phyloP scores from a whole-genome alignment of 208 protist species.

The Phytomonas sp. region DNA sequence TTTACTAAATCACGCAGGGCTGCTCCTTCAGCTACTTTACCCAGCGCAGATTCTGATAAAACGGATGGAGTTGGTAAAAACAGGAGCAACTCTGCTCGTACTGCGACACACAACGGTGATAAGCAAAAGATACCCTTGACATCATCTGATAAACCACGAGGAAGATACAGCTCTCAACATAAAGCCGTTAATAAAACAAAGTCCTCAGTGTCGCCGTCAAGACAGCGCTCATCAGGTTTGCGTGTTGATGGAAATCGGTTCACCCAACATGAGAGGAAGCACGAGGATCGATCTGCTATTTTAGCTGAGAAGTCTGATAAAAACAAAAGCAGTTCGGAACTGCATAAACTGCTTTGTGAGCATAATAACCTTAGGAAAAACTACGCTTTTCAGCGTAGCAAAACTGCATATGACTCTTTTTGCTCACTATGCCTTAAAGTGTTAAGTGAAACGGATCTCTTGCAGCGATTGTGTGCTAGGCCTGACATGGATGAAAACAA shows the following conservation, averaged over 20 bases:
- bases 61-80: not conserved
- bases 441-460: not conserved
- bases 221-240: not conserved
- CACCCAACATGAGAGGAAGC: not conserved
- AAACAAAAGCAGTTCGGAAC: not conserved
- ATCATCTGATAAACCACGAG: not conserved
- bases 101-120: not conserved
- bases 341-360: constrained; percentile 25
- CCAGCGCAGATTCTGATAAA: not conserved
- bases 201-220: not conserved
- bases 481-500: not conserved
- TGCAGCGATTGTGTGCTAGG: not conserved
- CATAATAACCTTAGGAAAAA: constrained; percentile 29
- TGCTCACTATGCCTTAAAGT: not conserved
- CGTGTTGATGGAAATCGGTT: not conserved
- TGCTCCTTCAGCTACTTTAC: not conserved
- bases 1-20: not conserved
- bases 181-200: not conserved
- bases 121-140: not conserved
- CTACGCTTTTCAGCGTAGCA: constrained; percentile 12
- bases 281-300: not conserved
- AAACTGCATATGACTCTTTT: not conserved
- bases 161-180: not conserved
- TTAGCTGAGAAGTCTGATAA: not conserved
- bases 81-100: not conserved